Base-by-base conservation (phyloP, 2,329 filamentous ascomycete species). In the Mycosphaerelloides madeirae region DNA sequence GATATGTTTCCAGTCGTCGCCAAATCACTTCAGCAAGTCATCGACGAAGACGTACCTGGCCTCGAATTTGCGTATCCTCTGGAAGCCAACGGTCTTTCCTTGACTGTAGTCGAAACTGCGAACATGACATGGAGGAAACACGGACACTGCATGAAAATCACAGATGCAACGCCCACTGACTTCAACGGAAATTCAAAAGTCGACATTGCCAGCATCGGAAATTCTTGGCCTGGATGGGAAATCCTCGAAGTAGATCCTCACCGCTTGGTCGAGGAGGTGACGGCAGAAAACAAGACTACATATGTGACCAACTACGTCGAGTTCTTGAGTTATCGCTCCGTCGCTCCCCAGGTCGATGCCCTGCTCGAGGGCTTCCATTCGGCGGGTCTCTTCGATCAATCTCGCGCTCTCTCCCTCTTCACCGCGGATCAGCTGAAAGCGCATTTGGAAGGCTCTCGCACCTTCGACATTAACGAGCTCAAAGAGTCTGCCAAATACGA, bases 1-100 rank as follows among this genome's bases (percentile, higher is more conserved):
- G 90, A 96, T 57, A 89, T 87, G 3, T 97, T 91, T 91, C 86
- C 88, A 1, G 82, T 84, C 13, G 75, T 95, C 3, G 80, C 82
- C 1, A 87, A 76, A 54, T 85, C 88, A 0, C 74, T 98, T 13
- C 81, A 80, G 3, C 74, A 76, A 3, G 71, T 97, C 1, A 70
- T 91, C 2, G 77, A 84, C 34, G 96, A 84, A 36, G 84, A 93
- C 40, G 87, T 87, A 0, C 74, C 83, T 16, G 85, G 95, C 45
- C 78, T 88, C 44, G 91, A 87, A 0, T 96, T 95, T 62, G 86
- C 88, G 57, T 97, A 95, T 64, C 89, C 85, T 18, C 77, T 81
- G 40, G 74, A 80, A 38, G 72, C 69, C 0, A 79, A 77, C 51
- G 80, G 78, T 3, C 60, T 68, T 15, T 68, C 71, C 9, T 58